Evolutionary conservation across 257 asterid genomes (phyloP), one percentile per base, ranked within the genome.

Genomic region (Salvia splendens): DNA sequence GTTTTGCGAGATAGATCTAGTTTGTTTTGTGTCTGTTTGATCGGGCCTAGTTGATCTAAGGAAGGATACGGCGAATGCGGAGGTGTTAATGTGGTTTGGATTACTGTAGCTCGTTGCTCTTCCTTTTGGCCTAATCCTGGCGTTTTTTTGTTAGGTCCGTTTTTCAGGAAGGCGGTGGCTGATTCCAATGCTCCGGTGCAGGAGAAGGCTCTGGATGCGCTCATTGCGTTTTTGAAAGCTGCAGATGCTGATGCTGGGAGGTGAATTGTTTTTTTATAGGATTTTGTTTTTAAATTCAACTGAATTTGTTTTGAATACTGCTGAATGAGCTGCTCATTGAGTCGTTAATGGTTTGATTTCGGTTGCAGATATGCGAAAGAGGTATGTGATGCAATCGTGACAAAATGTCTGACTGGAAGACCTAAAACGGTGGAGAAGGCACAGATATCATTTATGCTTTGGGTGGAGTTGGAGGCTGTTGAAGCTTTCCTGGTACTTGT

Each of bases 401-500:
- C 94, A 0, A 94, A 94, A 77, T 94, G 99, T 76, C 78, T 91
- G 41, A 91, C 98, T 1, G 99, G 99, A 67, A 83, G 98, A 85
- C 93, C 98, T 2, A 94, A 94, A 79, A 91, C 98, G 20, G 98
- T 94, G 74, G 99, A 94, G 83, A 94, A 94, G 85, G 91, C 99
- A 9, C 99, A 91, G 74, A 73, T 80, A 5, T 82, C 80, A 5
- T 91, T 94, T 80, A 66, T 94, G 93, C 85, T 94, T 4, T 91
- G 99, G 99, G 80, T 94, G 48, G 98, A 94, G 85, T 81, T 94
- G 84, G 99, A 94, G 84, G 99, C 99, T 55, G 89, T 83, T 40
- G 99, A 94, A 66, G 81, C 95, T 28, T 94, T 91, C 79, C 76
- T 94, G 95, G 99, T 94, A 94, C 11, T 84, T 64, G 15, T 57